These are phyloP conservation scores for Xylaria grammica DNA, from an alignment of 495 filamentous ascomycete genomes.

Conservation along the genomic window DNA sequence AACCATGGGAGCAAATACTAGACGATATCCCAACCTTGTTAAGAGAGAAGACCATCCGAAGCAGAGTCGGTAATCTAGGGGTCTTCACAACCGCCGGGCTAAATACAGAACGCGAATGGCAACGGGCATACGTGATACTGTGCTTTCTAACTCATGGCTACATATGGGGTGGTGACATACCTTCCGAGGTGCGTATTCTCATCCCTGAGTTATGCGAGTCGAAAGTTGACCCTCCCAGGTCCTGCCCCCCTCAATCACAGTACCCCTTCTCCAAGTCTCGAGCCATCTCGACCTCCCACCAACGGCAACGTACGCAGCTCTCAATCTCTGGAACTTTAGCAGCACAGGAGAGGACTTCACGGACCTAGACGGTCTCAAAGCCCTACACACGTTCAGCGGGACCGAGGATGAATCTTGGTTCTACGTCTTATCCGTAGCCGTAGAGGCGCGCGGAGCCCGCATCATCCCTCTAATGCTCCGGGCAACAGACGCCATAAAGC, in stretches of 20 bases:
- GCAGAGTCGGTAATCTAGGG: slow-evolving; percentile 70
- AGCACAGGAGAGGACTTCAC: slow-evolving; percentile 68
- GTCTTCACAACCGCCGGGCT: slow-evolving; percentile 70
- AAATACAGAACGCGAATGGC: slow-evolving; percentile 73
- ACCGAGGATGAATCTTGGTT: slow-evolving; percentile 97
- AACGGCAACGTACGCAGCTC: slow-evolving; percentile 86
- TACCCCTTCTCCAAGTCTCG: slow-evolving; percentile 77
- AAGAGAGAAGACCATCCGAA: slow-evolving; percentile 67
- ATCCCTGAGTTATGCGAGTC: background rate
- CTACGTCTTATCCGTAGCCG: slow-evolving; percentile 89
- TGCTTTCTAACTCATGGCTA: slow-evolving; percentile 85
- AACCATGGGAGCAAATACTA: slow-evolving; percentile 76
- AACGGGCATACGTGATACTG: slow-evolving; percentile 79
- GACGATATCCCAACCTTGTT: slow-evolving; percentile 71
- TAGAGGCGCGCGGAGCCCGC: slow-evolving; percentile 83
- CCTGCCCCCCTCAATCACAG: slow-evolving; percentile 79
- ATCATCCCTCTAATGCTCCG: slow-evolving; percentile 81
- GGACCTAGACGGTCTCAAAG: slow-evolving; percentile 72
- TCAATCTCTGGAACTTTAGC: slow-evolving; percentile 91
- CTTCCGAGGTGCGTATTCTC: slow-evolving; percentile 12
- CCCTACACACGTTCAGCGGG: slow-evolving; percentile 86
- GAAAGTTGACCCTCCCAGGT: slow-evolving; percentile 32
- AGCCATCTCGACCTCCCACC: slow-evolving; percentile 80
- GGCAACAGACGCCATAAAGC: slow-evolving; percentile 69
- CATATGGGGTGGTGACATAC: slow-evolving; percentile 78